Evolutionary conservation across 2,329 filamentous ascomycete genomes (phyloP).

Genomic region (Dactylonectria estremocensis): DNA sequence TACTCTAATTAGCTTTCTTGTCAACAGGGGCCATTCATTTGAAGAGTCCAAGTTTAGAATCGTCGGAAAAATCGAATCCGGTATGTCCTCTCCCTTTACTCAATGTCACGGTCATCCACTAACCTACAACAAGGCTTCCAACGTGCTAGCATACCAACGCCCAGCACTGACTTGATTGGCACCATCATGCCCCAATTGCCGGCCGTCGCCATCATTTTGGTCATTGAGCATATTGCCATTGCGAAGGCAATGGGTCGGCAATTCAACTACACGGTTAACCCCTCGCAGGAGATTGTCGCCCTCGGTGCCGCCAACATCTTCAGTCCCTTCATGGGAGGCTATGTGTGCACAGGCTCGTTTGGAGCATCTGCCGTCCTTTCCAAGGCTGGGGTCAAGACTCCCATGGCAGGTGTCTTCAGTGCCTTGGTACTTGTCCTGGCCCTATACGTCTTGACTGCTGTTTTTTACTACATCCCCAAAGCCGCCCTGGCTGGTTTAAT

Average conservation of each 20-base stretch:
- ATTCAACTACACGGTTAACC: conserved; percentile 84
- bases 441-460: conserved; percentile 81
- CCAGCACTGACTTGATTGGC: conserved; percentile 70
- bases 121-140: conserved; percentile 68
- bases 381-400: conserved; percentile 86
- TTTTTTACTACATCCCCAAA: conserved; percentile 87
- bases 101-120: conserved; percentile 13
- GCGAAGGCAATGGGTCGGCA: conserved; percentile 86
- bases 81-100: conserved; percentile 47
- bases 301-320: conserved; percentile 84
- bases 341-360: conserved; percentile 64
- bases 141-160: conserved; percentile 71
- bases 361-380: conserved; percentile 85
- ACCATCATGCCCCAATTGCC: conserved; percentile 76
- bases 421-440: conserved; percentile 82
- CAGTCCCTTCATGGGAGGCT: conserved; percentile 79
- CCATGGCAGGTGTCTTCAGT: conserved; percentile 84
- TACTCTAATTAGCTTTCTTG: conserved; percentile 80
- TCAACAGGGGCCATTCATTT: conserved; percentile 69
- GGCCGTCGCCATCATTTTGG: conserved; percentile 80
- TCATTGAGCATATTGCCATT: conserved; percentile 89
- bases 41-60: conserved; percentile 71
- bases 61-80: conserved; percentile 76
- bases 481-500: conserved; percentile 82
- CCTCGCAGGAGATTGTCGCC: conserved; percentile 85